These are phyloP conservation scores for Clohesyomyces aquaticus DNA, from an alignment of 495 filamentous ascomycete genomes.

Conservation along the genomic window DNA sequence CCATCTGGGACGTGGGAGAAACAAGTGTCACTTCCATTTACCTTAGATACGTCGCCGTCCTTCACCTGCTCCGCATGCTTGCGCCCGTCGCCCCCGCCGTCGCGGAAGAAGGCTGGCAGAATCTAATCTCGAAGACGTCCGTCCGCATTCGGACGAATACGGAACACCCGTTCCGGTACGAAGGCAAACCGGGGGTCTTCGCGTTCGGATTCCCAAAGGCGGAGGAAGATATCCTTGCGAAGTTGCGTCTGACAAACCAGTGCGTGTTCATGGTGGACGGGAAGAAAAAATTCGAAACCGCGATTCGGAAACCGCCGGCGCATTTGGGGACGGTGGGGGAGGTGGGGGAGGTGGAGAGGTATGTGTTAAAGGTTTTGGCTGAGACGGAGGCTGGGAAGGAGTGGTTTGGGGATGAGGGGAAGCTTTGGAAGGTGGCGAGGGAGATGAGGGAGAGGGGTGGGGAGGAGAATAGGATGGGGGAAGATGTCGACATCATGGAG, in stretches of 20 bases:
- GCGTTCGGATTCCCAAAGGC: slow-evolving; percentile 19
- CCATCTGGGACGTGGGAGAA: slow-evolving; percentile 52
- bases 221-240: slow-evolving; percentile 20
- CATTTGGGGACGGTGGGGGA: slow-evolving; percentile 3
- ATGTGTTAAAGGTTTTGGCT: slow-evolving; percentile 59
- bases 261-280: slow-evolving; percentile 80
- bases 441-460: slow-evolving; percentile 22
- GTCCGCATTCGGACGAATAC: neutral
- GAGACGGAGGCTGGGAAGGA: slow-evolving; percentile 53
- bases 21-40: slow-evolving; percentile 23
- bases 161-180: neutral
- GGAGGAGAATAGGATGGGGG: slow-evolving; percentile 48
- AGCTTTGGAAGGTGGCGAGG: slow-evolving; percentile 32
- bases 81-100: slow-evolving; percentile 78
- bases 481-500: slow-evolving; percentile 14
- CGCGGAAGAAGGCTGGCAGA: slow-evolving; percentile 77
- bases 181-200: slow-evolving; percentile 34
- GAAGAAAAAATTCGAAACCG: slow-evolving; percentile 65
- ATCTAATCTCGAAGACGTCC: slow-evolving; percentile 46
- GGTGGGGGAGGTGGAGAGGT: slow-evolving; percentile 54
- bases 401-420: slow-evolving; percentile 51
- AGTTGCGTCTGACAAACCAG: slow-evolving; percentile 43
- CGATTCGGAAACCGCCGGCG: slow-evolving; percentile 51
- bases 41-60: slow-evolving; percentile 48
- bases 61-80: slow-evolving; percentile 66